phyloP scores from a whole-genome alignment of 2,329 filamentous ascomycete species.

The Rugonectria rugulosa region DNA sequence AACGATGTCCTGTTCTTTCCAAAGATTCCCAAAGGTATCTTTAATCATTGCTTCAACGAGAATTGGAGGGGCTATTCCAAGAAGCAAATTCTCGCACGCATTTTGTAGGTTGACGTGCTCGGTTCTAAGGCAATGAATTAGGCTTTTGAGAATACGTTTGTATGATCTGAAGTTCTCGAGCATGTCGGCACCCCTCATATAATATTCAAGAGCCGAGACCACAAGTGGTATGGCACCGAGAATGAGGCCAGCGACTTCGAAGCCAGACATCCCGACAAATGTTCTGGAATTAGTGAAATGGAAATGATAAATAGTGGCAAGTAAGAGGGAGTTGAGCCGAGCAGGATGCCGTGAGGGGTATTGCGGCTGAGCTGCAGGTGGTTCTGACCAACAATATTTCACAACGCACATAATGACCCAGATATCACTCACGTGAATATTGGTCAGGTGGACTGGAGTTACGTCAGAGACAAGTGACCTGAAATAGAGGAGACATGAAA shows the following conservation, averaged over 20 bases:
- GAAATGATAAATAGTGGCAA: too few relatives aligned
- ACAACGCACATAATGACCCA: too few relatives aligned
- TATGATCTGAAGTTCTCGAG: neutral
- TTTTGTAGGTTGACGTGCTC: constrained; percentile 17
- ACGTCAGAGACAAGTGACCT: too few relatives aligned
- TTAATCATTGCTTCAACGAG: constrained; percentile 8
- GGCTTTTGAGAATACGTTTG: constrained; percentile 1
- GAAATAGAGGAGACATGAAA: too few relatives aligned
- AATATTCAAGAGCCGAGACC: constrained; percentile 1
- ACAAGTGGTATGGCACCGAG: constrained; percentile 13
- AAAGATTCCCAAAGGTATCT: constrained; percentile 3
- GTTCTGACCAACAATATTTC: too few relatives aligned
- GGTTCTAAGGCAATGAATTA: constrained; percentile 15
- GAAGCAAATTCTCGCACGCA: constrained; percentile 19
- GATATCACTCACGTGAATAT: too few relatives aligned
- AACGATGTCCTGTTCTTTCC: neutral
- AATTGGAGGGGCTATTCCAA: neutral
- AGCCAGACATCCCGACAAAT: constrained; percentile 15
- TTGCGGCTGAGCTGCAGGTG: too few relatives aligned
- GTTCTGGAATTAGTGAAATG: too few relatives aligned
- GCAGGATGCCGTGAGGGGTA: too few relatives aligned
- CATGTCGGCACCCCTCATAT: neutral
- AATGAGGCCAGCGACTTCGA: constrained; percentile 9
- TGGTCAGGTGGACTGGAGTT: too few relatives aligned
- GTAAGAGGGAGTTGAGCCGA: too few relatives aligned